A percentile compares a stretch with the other conserved stretches of the same genome.
Conservation (phyloP, 2,329 filamentous ascomycete genomes). For the Cytospora chrysosperma region DNA sequence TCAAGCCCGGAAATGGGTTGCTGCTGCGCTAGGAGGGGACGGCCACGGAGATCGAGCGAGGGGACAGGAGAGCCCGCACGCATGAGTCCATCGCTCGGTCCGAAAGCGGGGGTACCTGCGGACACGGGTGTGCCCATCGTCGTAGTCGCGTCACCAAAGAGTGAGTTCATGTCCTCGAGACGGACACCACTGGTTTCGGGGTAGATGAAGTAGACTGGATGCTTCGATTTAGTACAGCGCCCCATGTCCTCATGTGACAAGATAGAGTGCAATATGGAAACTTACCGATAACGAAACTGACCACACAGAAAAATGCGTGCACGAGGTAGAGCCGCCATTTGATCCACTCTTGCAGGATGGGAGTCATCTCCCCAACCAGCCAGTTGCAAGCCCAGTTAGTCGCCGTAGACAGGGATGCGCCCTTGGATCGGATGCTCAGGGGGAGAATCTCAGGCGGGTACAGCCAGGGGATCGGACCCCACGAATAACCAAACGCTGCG, state of each 20-base stretch:
- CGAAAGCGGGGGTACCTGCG: constrained; percentile 75
- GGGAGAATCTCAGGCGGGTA: constrained; percentile 99
- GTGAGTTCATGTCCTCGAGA: constrained; percentile 91
- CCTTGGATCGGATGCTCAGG: constrained; percentile 94
- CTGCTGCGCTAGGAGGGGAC: constrained; percentile 54
- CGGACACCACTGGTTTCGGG: constrained; percentile 95
- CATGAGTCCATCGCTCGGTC: constrained; percentile 74
- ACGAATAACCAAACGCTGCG: constrained; percentile 89
- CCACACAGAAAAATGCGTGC: constrained; percentile 94
- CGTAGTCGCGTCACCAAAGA: constrained; percentile 92
- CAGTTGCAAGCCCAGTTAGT: constrained; percentile 99
- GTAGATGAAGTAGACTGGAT: constrained; percentile 89
- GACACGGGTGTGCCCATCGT: constrained; percentile 72
- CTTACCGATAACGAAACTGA: constrained; percentile 94
- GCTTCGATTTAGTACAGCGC: constrained; percentile 25
- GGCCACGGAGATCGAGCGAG: constrained; percentile 68
- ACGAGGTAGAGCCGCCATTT: constrained; percentile 92
- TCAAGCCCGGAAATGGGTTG: constrained; percentile 76
- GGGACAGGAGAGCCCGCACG: constrained; percentile 75
- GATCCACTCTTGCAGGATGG: constrained; percentile 87
- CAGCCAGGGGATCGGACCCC: constrained; percentile 97
- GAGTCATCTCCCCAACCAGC: constrained; percentile 93
- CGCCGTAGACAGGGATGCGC: constrained; percentile 91
- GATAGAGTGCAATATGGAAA: constrained; percentile 26
- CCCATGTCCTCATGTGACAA: background rate